These are phyloP conservation scores for Mycena olivaceomarginata DNA, from an alignment of 768 basidiomycete genomes.

Conservation along the genomic window DNA sequence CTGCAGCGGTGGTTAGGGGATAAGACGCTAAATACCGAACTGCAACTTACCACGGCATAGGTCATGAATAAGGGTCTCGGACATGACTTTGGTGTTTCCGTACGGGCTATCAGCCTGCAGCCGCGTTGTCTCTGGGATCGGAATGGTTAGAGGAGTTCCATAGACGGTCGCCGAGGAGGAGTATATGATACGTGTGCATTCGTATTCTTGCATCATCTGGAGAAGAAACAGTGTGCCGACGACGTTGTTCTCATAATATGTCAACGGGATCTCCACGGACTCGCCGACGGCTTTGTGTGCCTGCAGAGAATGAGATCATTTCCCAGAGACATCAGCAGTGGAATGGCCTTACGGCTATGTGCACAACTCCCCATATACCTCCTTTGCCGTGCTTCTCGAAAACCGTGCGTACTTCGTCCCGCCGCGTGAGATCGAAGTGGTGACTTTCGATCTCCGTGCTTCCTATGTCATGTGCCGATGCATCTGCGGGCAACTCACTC, in stretches of 20 bases:
- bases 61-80: constrained; percentile 92
- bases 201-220: constrained; percentile 90
- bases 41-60: constrained; percentile 80
- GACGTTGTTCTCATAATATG: constrained; percentile 97
- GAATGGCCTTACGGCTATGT: constrained; percentile 87
- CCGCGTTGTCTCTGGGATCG: constrained; percentile 94
- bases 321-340: constrained; percentile 3
- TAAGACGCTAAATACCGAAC: constrained; percentile 27
- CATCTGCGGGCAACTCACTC: constrained; percentile 78
- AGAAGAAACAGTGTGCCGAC: constrained; percentile 90
- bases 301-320: constrained; percentile 58
- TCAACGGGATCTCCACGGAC: constrained; percentile 93
- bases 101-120: constrained; percentile 94
- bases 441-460: constrained; percentile 84
- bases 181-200: constrained; percentile 93
- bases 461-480: constrained; percentile 81
- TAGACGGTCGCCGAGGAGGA: constrained; percentile 99
- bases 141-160: constrained; percentile 93
- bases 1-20: constrained; percentile 59
- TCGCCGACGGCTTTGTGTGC: constrained; percentile 99
- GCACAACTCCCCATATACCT: constrained; percentile 97
- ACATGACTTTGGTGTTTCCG: constrained; percentile 97
- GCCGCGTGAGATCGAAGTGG: constrained; percentile 84
- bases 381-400: constrained; percentile 92
- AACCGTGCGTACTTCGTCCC: constrained; percentile 82